Evolutionary conservation across 73 alveolate genomes (phyloP).

Genomic region (Paramecium octaurelia): DNA sequence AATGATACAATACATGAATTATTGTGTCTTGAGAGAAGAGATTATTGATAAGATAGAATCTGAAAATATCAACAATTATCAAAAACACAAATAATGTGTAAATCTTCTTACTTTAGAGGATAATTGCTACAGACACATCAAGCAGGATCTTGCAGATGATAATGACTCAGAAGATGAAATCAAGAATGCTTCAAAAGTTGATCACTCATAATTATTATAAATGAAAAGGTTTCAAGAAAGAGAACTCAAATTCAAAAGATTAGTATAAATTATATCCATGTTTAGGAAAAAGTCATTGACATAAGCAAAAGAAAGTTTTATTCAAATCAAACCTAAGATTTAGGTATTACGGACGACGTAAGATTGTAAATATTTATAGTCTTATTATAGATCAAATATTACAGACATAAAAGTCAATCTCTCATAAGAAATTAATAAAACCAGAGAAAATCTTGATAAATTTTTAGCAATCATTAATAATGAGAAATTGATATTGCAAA

Average conservation of each 20-base stretch:
- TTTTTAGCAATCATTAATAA: not conserved
- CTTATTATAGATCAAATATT: not conserved
- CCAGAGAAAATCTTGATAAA: not conserved
- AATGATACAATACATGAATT: conserved; percentile 32
- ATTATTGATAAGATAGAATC: not conserved
- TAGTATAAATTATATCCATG: not conserved
- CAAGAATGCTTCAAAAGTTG: not conserved
- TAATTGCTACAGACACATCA: not conserved
- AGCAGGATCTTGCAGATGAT: not conserved
- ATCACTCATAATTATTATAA: not conserved
- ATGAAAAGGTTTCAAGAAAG: not conserved
- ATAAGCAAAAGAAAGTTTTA: not conserved
- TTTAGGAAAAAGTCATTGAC: not conserved
- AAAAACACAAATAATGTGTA: not conserved
- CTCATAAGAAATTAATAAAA: not conserved
- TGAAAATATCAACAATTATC: not conserved
- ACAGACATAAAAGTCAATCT: not conserved
- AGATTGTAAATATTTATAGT: not conserved
- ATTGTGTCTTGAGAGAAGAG: conserved; percentile 44
- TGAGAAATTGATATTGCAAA: not conserved
- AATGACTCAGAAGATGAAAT: not conserved
- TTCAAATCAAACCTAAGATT: not conserved
- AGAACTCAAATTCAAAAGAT: not conserved
- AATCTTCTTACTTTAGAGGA: conserved; percentile 30
- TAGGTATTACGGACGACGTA: not conserved